Percentiles rank a stretch among this genome's conserved stretches.
Evolutionary conservation across 441 rosid species (phyloP).

Genomic region (Syzygium malaccense): DNA sequence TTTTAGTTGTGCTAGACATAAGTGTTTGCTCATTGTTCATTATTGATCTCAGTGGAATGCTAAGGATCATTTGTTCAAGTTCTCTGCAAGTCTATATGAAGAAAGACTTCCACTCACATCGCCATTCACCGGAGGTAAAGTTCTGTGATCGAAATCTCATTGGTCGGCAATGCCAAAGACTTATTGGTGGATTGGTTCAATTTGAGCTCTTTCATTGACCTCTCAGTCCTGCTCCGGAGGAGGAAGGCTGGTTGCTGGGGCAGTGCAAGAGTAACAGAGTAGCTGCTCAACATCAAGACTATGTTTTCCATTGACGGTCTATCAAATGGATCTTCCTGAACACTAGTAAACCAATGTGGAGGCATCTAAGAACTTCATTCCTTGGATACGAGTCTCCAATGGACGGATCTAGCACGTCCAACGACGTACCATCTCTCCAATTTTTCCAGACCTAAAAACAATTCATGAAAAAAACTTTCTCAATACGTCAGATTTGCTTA

Average conservation of each 20-base stretch:
- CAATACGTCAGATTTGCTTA: neutral
- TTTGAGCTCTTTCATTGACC: neutral
- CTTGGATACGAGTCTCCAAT: accelerated
- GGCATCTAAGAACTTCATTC: neutral
- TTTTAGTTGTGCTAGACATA: neutral
- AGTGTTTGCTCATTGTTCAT: neutral
- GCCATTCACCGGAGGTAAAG: neutral
- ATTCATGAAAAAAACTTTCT: neutral
- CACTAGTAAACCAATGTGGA: neutral
- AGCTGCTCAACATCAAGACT: neutral
- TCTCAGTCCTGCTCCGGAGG: accelerated
- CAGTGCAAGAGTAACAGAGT: neutral
- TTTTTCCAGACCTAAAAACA: neutral
- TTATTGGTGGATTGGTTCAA: neutral
- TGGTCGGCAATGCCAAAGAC: neutral
- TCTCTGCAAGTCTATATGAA: neutral
- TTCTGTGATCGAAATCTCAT: neutral
- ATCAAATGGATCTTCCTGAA: neutral
- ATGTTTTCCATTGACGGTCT: neutral
- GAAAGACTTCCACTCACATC: neutral
- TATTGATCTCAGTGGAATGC: neutral
- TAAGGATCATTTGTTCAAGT: neutral
- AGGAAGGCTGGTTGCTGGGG: neutral
- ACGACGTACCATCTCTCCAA: neutral
- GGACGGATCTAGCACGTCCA: neutral